Evolutionary conservation across 1,139 yeast genomes (phyloP).

Genomic region (Blastobotrys serpentis): DNA sequence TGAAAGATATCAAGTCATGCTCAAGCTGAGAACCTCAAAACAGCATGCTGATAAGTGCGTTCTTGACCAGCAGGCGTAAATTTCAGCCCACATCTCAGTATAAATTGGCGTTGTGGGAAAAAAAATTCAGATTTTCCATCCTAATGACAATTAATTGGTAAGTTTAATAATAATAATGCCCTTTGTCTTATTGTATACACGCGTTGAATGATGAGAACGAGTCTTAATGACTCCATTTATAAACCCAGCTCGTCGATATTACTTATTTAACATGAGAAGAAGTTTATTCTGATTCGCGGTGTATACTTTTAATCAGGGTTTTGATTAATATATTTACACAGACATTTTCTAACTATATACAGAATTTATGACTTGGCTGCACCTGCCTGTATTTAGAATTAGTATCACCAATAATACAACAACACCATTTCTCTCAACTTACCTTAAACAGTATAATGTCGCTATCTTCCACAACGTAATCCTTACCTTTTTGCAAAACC

Average conservation of each 20-base stretch:
- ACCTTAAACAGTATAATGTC: conserved; percentile 65
- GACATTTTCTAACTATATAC: conserved; percentile 3
- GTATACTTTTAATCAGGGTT: not conserved
- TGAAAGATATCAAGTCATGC: not conserved
- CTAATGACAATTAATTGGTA: conserved; percentile 15
- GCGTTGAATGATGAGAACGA: conserved; percentile 32
- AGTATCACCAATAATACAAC: not conserved
- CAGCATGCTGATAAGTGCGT: not conserved
- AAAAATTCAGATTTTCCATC: not conserved
- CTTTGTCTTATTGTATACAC: not conserved
- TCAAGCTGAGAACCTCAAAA: too few species aligned
- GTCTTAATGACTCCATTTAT: conserved; percentile 30
- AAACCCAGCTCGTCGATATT: conserved; percentile 39
- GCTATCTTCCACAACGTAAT: conserved; percentile 72
- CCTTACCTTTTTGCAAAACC: conserved; percentile 53
- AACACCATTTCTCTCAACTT: conserved; percentile 12
- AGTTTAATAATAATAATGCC: conserved; percentile 7
- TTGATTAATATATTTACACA: conserved; percentile 1
- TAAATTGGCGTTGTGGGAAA: too few species aligned
- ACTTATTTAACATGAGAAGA: conserved; percentile 32
- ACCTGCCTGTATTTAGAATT: conserved; percentile 2
- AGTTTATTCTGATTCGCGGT: conserved; percentile 19
- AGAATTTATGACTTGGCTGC: conserved; percentile 6
- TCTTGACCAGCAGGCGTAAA: conserved; percentile 2
- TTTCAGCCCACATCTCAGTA: not conserved